phyloP scores from a whole-genome alignment of 768 basidiomycete genomes.

The Russula sp. region DNA sequence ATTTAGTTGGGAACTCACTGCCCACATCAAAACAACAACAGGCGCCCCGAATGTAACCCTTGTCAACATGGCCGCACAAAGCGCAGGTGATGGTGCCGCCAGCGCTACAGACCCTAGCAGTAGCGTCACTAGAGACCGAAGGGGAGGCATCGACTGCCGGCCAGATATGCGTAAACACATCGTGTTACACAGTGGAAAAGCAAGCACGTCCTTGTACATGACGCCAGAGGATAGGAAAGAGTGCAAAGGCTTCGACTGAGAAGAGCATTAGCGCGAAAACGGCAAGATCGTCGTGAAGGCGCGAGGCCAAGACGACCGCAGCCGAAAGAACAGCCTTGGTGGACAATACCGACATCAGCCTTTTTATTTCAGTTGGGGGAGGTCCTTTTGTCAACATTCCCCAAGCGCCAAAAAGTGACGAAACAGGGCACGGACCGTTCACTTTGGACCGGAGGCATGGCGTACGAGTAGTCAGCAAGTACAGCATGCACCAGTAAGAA shows the following conservation, averaged over 20 bases:
- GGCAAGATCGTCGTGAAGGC: conserved; percentile 72
- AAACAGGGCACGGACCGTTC: conserved; percentile 17
- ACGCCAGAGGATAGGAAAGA: conserved; percentile 74
- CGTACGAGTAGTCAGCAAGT: conserved; percentile 73
- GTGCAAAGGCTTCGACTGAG: conserved; percentile 75
- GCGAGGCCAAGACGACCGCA: conserved; percentile 88
- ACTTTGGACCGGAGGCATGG: conserved; percentile 28
- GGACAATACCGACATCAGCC: conserved; percentile 76
- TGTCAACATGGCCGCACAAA: conserved; percentile 45
- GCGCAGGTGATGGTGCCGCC: conserved; percentile 48
- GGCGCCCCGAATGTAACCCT: conserved; percentile 71
- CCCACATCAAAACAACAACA: conserved; percentile 69
- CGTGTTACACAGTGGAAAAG: conserved; percentile 18
- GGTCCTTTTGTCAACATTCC: background rate
- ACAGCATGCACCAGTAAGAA: conserved; percentile 79
- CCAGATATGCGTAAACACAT: conserved; percentile 4
- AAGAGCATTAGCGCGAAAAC: conserved; percentile 88
- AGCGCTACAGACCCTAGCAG: conserved; percentile 49
- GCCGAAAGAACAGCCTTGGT: conserved; percentile 91
- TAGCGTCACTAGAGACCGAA: conserved; percentile 52
- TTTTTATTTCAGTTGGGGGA: conserved; percentile 26
- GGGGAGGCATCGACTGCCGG: conserved; percentile 40
- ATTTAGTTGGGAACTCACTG: conserved; percentile 41
- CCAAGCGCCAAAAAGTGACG: background rate
- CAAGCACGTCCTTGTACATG: conserved; percentile 53